Conservation (phyloP, 441 rosid genomes). For the Adansonia gregorii region DNA sequence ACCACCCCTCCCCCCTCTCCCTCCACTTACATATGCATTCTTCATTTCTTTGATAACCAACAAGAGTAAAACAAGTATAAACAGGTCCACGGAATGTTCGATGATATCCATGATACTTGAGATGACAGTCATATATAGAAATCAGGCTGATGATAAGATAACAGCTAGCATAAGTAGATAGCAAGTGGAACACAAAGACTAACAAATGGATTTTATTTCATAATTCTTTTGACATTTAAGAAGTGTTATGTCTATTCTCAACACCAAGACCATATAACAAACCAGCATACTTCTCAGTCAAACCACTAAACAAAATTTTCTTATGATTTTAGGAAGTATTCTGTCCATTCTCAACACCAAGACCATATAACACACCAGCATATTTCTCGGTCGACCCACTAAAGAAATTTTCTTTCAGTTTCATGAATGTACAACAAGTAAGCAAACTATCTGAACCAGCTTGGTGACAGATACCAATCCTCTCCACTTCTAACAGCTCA, state of each 20-base stretch:
- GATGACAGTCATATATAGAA: not conserved
- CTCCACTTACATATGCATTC: not conserved
- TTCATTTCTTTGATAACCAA: slow-evolving; percentile 4
- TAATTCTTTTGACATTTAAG: slow-evolving; percentile 20
- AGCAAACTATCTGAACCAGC: slow-evolving; percentile 90
- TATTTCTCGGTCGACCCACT: slow-evolving; percentile 50
- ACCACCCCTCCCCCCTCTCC: not conserved
- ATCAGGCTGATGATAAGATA: not conserved
- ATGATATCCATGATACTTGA: not conserved
- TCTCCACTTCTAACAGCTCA: slow-evolving; percentile 49
- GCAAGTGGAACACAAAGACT: slow-evolving; percentile 15
- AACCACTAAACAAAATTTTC: slow-evolving; percentile 51
- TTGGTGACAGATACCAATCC: slow-evolving; percentile 70
- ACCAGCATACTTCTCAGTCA: slow-evolving; percentile 56
- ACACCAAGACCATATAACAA: slow-evolving; percentile 64
- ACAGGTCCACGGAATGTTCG: not conserved
- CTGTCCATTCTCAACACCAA: slow-evolving; percentile 45
- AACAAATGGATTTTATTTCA: not conserved
- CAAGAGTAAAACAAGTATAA: not conserved
- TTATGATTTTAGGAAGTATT: slow-evolving; percentile 27
- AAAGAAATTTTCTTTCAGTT: slow-evolving; percentile 60
- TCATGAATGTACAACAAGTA: slow-evolving; percentile 62
- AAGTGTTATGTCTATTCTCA: slow-evolving; percentile 34
- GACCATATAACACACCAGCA: slow-evolving; percentile 71
- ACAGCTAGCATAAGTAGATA: not conserved